These are phyloP conservation scores for Acmispon strigosus DNA, from an alignment of 306 rosid species.

Conservation along the genomic window DNA sequence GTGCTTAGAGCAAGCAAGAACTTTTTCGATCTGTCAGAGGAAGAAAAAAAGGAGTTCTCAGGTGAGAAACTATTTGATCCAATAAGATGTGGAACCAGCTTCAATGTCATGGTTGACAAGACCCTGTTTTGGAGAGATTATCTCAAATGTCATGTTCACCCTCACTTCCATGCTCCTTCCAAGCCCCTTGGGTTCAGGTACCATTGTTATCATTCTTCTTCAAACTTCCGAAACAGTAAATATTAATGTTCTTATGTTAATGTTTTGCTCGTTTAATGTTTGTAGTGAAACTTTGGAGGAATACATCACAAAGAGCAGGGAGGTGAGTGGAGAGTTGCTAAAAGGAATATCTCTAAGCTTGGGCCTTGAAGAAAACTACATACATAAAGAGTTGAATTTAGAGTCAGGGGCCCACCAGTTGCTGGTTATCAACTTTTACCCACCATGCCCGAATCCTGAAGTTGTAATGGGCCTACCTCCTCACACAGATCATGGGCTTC, in stretches of 20 bases:
- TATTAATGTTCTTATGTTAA: too few species aligned
- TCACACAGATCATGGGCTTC: slow-evolving; percentile 54
- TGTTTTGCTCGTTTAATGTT: not conserved
- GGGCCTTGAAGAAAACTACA: slow-evolving; percentile 29
- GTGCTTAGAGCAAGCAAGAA: slow-evolving; percentile 9
- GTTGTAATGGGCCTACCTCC: slow-evolving; percentile 46
- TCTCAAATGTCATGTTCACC: slow-evolving; percentile 57
- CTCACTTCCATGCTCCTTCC: slow-evolving; percentile 44
- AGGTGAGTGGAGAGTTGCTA: slow-evolving; percentile 32
- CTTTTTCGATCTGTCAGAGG: slow-evolving; percentile 38
- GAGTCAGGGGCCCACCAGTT: slow-evolving; percentile 27
- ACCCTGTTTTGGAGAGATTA: slow-evolving; percentile 54
- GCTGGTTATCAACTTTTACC: slow-evolving; percentile 41
- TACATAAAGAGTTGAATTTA: slow-evolving; percentile 20
- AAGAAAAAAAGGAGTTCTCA: slow-evolving; percentile 38
- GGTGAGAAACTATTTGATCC: slow-evolving; percentile 36
- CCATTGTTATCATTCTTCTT: too few species aligned
- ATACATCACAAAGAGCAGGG: slow-evolving; percentile 20
- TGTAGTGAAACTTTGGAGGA: slow-evolving; percentile 35
- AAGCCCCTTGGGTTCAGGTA: slow-evolving; percentile 57
- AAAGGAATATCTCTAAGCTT: slow-evolving; percentile 47
- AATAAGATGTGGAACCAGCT: slow-evolving; percentile 55
- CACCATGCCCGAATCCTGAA: slow-evolving; percentile 56
- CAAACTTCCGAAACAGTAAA: too few species aligned
- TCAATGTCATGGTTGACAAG: slow-evolving; percentile 37